Conservation (phyloP, 192 early-diverging fungal species). For the Gryganskiella cystojenkinii region DNA sequence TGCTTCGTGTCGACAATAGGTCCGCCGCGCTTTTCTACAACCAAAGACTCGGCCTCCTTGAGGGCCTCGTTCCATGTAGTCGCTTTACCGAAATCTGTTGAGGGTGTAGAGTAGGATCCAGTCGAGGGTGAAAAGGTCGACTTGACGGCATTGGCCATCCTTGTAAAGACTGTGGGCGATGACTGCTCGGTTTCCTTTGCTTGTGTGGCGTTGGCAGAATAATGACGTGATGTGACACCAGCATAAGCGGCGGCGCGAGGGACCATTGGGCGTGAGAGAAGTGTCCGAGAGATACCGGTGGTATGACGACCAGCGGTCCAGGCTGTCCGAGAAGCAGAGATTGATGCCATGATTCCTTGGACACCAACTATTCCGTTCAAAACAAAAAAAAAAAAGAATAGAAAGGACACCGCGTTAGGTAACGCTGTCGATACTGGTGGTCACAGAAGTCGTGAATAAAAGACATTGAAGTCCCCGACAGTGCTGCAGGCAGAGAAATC, state of each 20-base stretch:
- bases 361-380: background rate
- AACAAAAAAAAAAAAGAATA: background rate
- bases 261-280: background rate
- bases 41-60: slow-evolving; percentile 62
- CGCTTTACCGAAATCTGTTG: slow-evolving; percentile 36
- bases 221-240: slow-evolving; percentile 11
- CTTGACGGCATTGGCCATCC: slow-evolving; percentile 47
- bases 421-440: no score
- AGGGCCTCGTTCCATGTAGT: slow-evolving; percentile 63
- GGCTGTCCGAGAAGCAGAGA: slow-evolving; percentile 10
- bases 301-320: slow-evolving; percentile 9
- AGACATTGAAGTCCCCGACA: no score
- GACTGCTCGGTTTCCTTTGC: slow-evolving; percentile 2
- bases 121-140: slow-evolving; percentile 51
- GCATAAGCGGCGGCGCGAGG: slow-evolving; percentile 8
- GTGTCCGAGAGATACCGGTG: slow-evolving; percentile 4
- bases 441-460: no score
- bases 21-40: slow-evolving; percentile 53
- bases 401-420: background rate
- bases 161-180: slow-evolving; percentile 27
- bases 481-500: no score
- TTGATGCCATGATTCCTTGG: slow-evolving; percentile 27
- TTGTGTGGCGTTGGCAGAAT: slow-evolving; percentile 14
- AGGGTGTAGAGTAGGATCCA: slow-evolving; percentile 49
- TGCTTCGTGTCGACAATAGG: slow-evolving; percentile 75